Percentiles rank a stretch among this genome's conserved stretches.
phyloP scores from a whole-genome alignment of 306 rosid species.

The Oemleria cerasiformis region DNA sequence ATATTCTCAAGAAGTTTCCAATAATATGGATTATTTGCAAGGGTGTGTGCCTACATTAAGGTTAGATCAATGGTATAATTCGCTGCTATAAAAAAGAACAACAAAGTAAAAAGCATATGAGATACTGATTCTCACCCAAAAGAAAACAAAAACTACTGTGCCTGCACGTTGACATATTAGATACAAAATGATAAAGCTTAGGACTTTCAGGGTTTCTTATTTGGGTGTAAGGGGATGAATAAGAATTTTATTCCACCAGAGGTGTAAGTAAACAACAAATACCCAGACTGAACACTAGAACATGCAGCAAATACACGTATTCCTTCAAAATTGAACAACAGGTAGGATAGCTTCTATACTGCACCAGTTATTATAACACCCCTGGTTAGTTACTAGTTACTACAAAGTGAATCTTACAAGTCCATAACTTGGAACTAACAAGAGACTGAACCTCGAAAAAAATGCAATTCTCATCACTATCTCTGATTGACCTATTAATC shows the following conservation, averaged over 20 bases:
- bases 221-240: neutral
- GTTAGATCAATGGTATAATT: conserved; percentile 23
- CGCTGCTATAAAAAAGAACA: conserved; percentile 6
- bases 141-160: neutral
- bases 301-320: neutral
- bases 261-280: neutral
- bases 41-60: conserved; percentile 70
- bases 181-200: neutral
- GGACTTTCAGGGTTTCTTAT: neutral
- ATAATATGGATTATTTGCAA: conserved; percentile 79
- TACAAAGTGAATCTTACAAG: neutral
- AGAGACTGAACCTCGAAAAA: neutral
- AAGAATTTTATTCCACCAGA: neutral
- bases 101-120: neutral
- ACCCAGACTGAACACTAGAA: neutral
- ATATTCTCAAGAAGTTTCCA: conserved; percentile 89
- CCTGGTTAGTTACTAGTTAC: neutral
- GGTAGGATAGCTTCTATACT: neutral
- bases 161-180: neutral
- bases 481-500: neutral
- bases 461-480: conserved; percentile 8
- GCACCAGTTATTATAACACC: neutral
- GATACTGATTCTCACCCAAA: neutral
- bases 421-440: neutral
- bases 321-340: conserved; percentile 3